phyloP scores from a whole-genome alignment of 2,329 filamentous ascomycete genomes.

The Verticillium albo-atrum region DNA sequence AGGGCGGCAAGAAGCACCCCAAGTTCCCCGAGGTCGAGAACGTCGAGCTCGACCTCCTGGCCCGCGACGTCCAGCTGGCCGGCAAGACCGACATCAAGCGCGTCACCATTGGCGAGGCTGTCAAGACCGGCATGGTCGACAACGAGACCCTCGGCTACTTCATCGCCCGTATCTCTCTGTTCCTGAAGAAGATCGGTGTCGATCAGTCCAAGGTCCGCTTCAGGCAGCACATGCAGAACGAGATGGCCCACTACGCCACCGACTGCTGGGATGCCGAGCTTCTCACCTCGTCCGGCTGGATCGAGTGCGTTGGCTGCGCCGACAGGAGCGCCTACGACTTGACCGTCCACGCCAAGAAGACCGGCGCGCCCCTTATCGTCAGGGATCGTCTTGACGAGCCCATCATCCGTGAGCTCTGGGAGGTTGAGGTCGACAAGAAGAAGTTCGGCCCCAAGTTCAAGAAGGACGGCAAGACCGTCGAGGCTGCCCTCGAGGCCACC shows the following conservation, averaged over 20 bases:
- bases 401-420: slow-evolving; percentile 78
- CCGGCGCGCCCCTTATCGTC: slow-evolving; percentile 79
- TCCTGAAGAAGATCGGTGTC: slow-evolving; percentile 83
- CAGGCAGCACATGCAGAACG: slow-evolving; percentile 86
- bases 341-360: slow-evolving; percentile 88
- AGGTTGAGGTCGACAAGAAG: slow-evolving; percentile 87
- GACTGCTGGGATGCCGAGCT: slow-evolving; percentile 99
- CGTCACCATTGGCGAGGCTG: slow-evolving; percentile 80
- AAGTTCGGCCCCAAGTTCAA: slow-evolving; percentile 94
- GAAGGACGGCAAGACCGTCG: slow-evolving; percentile 85
- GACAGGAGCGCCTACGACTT: slow-evolving; percentile 94
- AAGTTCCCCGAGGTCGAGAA: slow-evolving; percentile 84
- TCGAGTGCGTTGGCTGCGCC: slow-evolving; percentile 96
- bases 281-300: slow-evolving; percentile 89
- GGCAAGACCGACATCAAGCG: slow-evolving; percentile 74
- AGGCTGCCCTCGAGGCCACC: slow-evolving; percentile 70
- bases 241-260: slow-evolving; percentile 83
- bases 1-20: slow-evolving; percentile 89
- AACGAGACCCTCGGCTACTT: slow-evolving; percentile 99
- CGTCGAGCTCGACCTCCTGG: slow-evolving; percentile 77
- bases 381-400: slow-evolving; percentile 78
- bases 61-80: slow-evolving; percentile 78
- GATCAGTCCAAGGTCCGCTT: slow-evolving; percentile 88
- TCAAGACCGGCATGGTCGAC: slow-evolving; percentile 77
- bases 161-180: slow-evolving; percentile 86